phyloP scores from a whole-genome alignment of 2,329 filamentous ascomycete species.

The Neonectria neomacrospora region DNA sequence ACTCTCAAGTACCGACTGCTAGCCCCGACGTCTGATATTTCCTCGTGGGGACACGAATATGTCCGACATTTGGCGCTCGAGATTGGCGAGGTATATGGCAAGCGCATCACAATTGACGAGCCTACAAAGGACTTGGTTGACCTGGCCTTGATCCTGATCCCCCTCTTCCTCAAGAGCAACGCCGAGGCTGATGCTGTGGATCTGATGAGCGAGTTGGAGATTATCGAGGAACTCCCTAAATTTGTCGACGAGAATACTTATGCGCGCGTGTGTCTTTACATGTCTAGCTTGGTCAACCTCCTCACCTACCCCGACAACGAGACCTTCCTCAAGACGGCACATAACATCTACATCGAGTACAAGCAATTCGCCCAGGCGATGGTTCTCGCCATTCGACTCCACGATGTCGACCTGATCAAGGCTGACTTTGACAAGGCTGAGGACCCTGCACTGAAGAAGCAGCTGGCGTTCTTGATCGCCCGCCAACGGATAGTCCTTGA shows the following conservation, averaged over 20 bases:
- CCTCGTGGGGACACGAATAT: constrained; percentile 98
- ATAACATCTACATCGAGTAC: constrained; percentile 93
- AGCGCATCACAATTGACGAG: constrained; percentile 86
- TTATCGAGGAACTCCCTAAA: constrained; percentile 89
- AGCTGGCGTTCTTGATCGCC: constrained; percentile 92
- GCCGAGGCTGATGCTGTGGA: constrained; percentile 98
- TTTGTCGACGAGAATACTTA: constrained; percentile 96
- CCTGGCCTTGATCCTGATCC: constrained; percentile 85
- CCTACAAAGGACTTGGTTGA: constrained; percentile 85
- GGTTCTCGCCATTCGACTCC: constrained; percentile 91
- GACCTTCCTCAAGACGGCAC: constrained; percentile 90
- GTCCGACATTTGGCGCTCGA: constrained; percentile 94
- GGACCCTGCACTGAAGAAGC: constrained; percentile 87
- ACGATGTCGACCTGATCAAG: constrained; percentile 85
- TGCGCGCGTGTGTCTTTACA: constrained; percentile 92
- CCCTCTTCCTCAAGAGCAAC: constrained; percentile 96
- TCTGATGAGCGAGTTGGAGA: constrained; percentile 95
- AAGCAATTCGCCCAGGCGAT: constrained; percentile 94
- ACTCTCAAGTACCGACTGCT: constrained; percentile 95
- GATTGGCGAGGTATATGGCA: constrained; percentile 93
- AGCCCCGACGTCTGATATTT: constrained; percentile 90
- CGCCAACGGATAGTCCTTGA: constrained; percentile 90
- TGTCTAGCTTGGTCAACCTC: constrained; percentile 98
- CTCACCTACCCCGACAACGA: constrained; percentile 98
- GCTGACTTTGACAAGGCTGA: constrained; percentile 82